Conservation (phyloP, 1,284 basidiomycete species). For the Ceratobasidium theobromae region DNA sequence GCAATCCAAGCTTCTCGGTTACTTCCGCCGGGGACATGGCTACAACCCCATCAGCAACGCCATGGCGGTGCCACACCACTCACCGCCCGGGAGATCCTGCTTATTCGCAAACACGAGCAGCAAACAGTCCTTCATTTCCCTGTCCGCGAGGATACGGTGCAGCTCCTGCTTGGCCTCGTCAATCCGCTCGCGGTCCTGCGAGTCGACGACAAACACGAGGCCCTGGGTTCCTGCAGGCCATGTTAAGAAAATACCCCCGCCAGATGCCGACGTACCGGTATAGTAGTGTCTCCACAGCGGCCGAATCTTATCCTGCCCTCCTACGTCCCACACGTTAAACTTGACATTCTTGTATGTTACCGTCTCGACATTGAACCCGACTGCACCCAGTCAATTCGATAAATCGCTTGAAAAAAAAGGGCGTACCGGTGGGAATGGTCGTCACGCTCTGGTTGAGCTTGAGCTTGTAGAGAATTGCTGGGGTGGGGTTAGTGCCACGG, state of each 20-base stretch:
- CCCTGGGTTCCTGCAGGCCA: constrained; percentile 59
- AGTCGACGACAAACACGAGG: constrained; percentile 65
- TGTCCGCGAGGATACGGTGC: constrained; percentile 93
- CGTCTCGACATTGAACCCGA: constrained; percentile 98
- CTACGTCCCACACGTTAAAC: constrained; percentile 99
- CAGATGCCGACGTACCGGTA: constrained; percentile 54
- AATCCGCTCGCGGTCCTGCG: constrained; percentile 87
- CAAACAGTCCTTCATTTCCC: constrained; percentile 98
- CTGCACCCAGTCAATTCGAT: constrained; percentile 47
- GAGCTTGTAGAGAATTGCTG: constrained; percentile 98
- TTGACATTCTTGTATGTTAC: constrained; percentile 99
- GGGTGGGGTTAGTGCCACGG: constrained; percentile 13
- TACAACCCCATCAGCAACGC: constrained; percentile 42
- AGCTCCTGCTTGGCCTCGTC: constrained; percentile 97
- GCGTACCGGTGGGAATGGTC: constrained; percentile 78
- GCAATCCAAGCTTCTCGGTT: constrained; percentile 94
- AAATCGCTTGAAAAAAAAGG: constrained; percentile 37
- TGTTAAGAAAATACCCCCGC: no score
- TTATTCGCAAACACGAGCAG: constrained; percentile 99
- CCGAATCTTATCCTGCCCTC: constrained; percentile 98
- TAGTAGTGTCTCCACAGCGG: constrained; percentile 98
- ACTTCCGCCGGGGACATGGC: constrained; percentile 99
- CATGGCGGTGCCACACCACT: constrained; percentile 40
- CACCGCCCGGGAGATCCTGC: constrained; percentile 97
- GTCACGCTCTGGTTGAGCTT: constrained; percentile 99